These are phyloP conservation scores for Calocybe gangraenosa DNA, from an alignment of 768 basidiomycete species.

Conservation along the genomic window DNA sequence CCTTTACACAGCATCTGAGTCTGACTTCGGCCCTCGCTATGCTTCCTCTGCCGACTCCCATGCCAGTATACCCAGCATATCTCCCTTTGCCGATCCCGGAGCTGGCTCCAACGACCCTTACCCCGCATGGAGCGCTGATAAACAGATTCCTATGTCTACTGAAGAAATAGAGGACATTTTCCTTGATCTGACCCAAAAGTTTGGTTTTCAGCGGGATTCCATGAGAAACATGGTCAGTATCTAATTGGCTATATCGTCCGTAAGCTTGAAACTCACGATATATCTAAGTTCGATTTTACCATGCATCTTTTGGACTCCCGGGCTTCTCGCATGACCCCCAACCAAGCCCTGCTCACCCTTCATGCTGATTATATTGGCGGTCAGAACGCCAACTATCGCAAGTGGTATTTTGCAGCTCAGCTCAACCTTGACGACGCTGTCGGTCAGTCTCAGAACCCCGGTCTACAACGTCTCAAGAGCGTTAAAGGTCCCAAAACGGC, in stretches of 20 bases:
- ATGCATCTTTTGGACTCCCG: constrained; percentile 98
- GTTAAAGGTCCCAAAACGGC: constrained; percentile 59
- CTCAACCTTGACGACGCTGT: constrained; percentile 99
- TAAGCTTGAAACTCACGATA: constrained; percentile 12
- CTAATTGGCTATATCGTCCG: background rate
- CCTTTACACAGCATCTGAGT: constrained; percentile 23
- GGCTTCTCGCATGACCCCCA: constrained; percentile 97
- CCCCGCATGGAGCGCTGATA: constrained; percentile 92
- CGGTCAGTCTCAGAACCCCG: constrained; percentile 91
- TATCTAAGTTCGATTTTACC: constrained; percentile 82
- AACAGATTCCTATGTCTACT: constrained; percentile 92
- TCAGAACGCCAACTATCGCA: constrained; percentile 97
- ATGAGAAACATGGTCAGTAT: constrained; percentile 86
- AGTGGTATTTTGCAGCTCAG: constrained; percentile 99
- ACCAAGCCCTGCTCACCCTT: constrained; percentile 91
- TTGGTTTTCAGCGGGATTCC: constrained; percentile 95
- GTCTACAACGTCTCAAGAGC: constrained; percentile 82
- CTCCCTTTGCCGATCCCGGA: constrained; percentile 56
- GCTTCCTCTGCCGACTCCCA: constrained; percentile 59
- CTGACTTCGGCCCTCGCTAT: constrained; percentile 40
- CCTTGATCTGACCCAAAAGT: constrained; percentile 96
- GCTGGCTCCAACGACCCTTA: constrained; percentile 63
- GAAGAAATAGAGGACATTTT: constrained; percentile 99
- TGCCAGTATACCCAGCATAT: constrained; percentile 51
- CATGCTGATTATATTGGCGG: constrained; percentile 99